Conservation (phyloP, 2,329 filamentous ascomycete species). For the Hypoxylon rubiginosum region DNA sequence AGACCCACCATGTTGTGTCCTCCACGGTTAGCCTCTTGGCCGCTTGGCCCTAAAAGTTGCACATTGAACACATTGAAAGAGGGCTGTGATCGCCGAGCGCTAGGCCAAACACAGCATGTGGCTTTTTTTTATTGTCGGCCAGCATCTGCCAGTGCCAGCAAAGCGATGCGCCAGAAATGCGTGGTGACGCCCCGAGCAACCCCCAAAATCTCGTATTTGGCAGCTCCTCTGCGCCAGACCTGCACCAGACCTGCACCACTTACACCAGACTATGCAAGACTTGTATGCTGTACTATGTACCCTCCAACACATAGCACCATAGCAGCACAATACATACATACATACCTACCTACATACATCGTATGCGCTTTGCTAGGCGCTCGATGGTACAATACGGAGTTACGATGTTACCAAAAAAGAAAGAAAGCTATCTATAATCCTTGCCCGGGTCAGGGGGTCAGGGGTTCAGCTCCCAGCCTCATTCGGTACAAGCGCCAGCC, state of each 20-base stretch:
- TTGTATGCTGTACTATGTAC: conserved; percentile 7
- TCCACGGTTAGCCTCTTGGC: no score
- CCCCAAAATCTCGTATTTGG: conserved; percentile 40
- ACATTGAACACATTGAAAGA: conserved; percentile 30
- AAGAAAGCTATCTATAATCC: no score
- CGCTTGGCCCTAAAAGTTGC: conserved; percentile 22
- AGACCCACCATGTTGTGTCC: conserved; percentile 23
- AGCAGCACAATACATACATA: no score
- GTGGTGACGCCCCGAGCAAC: conserved; percentile 27
- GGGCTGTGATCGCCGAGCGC: conserved; percentile 37
- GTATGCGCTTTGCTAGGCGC: conserved; percentile 31
- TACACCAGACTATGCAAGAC: background rate
- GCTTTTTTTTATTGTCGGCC: conserved; percentile 28
- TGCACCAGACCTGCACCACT: background rate
- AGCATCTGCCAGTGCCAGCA: conserved; percentile 34
- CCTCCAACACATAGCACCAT: background rate
- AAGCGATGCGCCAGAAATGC: conserved; percentile 36
- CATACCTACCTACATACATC: background rate
- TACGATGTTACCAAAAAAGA: conserved; percentile 2
- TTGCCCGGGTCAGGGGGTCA: no score
- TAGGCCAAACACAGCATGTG: conserved; percentile 40
- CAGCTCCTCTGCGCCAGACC: background rate
- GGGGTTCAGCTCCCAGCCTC: conserved; percentile 42
- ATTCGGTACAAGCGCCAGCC: conserved; percentile 35
- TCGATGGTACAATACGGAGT: conserved; percentile 31